phyloP scores from a whole-genome alignment of 495 filamentous ascomycete genomes.

The Venustampulla echinocandica region DNA sequence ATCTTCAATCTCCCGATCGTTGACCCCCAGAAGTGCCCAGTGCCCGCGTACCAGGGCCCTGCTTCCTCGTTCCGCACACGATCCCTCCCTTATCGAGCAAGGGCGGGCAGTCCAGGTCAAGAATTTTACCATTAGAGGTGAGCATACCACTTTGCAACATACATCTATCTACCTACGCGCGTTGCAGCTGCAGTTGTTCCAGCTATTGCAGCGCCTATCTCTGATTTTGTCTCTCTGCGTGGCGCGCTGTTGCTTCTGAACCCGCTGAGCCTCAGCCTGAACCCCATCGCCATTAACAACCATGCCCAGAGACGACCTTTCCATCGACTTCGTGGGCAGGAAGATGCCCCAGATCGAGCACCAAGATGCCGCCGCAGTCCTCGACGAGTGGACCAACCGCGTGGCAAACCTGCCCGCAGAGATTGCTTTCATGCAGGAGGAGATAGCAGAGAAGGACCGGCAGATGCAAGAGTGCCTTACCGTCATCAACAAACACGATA shows the following conservation, averaged over 20 bases:
- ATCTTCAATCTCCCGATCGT: slow-evolving; percentile 8
- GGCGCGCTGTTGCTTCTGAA: slow-evolving; percentile 9
- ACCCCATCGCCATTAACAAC: slow-evolving; percentile 22
- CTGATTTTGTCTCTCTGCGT: too few relatives aligned
- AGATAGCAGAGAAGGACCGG: slow-evolving; percentile 85
- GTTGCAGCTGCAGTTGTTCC: slow-evolving; percentile 1
- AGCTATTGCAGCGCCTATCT: too few relatives aligned
- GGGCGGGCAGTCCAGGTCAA: slow-evolving; percentile 1
- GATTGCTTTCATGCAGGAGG: slow-evolving; percentile 86
- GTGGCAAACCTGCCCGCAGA: slow-evolving; percentile 87
- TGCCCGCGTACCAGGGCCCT: neutral
- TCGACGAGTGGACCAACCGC: slow-evolving; percentile 84
- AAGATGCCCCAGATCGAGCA: slow-evolving; percentile 38
- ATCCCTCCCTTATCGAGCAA: too few relatives aligned
- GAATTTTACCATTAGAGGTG: slow-evolving; percentile 18
- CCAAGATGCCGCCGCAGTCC: slow-evolving; percentile 73
- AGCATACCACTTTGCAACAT: slow-evolving; percentile 13
- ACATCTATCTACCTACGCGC: neutral
- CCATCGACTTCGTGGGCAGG: slow-evolving; percentile 49
- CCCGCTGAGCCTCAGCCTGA: too few relatives aligned
- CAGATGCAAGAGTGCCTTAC: slow-evolving; percentile 63
- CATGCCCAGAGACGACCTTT: slow-evolving; percentile 56
- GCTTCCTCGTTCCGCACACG: neutral
- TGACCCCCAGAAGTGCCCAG: slow-evolving; percentile 9
- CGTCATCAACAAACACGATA: slow-evolving; percentile 69